Base-by-base conservation (phyloP, 176 grass and related monocot species). In the Aegilops sharonensis region DNA sequence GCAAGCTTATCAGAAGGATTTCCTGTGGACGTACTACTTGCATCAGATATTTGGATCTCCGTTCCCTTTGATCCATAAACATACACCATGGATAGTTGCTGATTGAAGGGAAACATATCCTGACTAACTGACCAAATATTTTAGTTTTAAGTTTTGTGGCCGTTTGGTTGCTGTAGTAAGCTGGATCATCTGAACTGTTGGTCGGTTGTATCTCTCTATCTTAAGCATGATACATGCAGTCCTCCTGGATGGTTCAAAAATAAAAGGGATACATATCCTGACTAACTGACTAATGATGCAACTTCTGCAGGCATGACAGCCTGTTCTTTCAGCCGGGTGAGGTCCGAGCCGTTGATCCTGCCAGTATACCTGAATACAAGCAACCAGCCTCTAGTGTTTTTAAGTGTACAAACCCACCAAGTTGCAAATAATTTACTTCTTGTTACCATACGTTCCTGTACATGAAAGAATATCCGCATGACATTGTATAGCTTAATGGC, bases 341-440 rank as follows among this genome's bases (percentile, higher is more conserved):
- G 78, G 92, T 95, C 36, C 67, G 93, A 30, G 31, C 60, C 23
- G 90, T 98, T 65, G 96, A 98, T 89, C 93, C 96, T 0, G 54
- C 79, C 20, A 95, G 92, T 83, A 95, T 98, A 95, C 96, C 93
- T 34, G 96, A 95, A 18, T 98, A 98, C 60, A 94, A 98, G 79
- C 92, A 92, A 88, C 96, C 96, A 75, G 84, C 92, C 45, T 95
- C 96, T 68, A 60, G 90, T 73, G 79, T 98, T 72, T 95, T 90
- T 67, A 98, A 94, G 84, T 95, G 96, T 79, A 35, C 80, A 92
- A 94, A 98, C 72, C 93, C 93, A 52, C 93, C 96, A 52, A 92
- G 90, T 85, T 98, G 93, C 40, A 98, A 94, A 89, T 95, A 65
- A 69, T 79, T 87, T 21, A 35, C 37, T 7, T 35, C 4, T 24